Evolutionary conservation across 2,329 filamentous ascomycete genomes (phyloP).

Genomic region (Penicillium decumbens): DNA sequence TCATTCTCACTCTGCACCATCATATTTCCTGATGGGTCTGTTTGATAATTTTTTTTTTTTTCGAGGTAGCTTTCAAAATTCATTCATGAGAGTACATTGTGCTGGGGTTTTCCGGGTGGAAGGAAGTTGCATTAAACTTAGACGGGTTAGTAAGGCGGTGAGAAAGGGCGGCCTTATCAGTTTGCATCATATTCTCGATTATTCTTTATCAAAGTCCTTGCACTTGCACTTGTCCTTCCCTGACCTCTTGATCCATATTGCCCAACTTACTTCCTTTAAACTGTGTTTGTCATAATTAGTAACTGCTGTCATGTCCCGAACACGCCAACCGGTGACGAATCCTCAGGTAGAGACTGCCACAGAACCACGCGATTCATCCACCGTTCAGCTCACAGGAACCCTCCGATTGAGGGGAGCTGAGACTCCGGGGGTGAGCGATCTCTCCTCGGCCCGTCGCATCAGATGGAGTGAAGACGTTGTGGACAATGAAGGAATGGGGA

Average conservation of each 20-base stretch:
- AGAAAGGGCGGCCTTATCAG: conserved; percentile 13
- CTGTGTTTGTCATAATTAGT: neutral
- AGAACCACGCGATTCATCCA: conserved; percentile 18
- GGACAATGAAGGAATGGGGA: conserved; percentile 90
- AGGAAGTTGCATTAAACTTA: neutral
- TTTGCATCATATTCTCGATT: conserved; percentile 13
- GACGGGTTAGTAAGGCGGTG: neutral
- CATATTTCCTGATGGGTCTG: conserved; percentile 6
- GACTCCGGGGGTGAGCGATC: conserved; percentile 9
- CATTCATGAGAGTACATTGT: neutral
- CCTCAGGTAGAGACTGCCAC: conserved; percentile 28
- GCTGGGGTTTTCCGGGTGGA: neutral
- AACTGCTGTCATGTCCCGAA: conserved; percentile 33
- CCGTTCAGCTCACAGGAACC: conserved; percentile 27
- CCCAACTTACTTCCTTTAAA: neutral
- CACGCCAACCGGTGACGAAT: conserved; percentile 33
- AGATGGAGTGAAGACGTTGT: conserved; percentile 91
- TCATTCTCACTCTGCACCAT: conserved; percentile 7
- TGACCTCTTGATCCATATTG: neutral
- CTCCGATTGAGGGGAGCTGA: conserved; percentile 30
- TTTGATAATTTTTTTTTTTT: conserved; percentile 9
- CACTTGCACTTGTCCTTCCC: neutral
- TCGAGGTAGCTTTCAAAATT: conserved; percentile 8
- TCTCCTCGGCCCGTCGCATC: conserved; percentile 57
- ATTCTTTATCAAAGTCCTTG: neutral